A percentile compares a stretch with the other conserved stretches of the same genome.
phyloP scores from a whole-genome alignment of 495 filamentous ascomycete genomes.

The Paragyromitra xinjiangensis region DNA sequence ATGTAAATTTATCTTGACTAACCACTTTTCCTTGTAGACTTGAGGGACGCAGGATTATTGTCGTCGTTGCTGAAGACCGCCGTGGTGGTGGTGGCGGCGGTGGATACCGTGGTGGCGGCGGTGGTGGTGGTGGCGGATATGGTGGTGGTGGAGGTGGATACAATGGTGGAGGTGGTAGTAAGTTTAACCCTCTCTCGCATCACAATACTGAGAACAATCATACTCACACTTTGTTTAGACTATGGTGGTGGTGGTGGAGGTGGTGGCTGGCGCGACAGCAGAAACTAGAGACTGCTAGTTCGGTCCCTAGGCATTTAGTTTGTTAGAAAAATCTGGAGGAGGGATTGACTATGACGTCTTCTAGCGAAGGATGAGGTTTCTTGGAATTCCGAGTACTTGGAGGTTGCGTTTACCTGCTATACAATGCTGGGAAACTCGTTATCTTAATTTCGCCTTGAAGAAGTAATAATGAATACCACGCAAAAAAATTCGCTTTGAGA shows the following conservation, averaged over 20 bases:
- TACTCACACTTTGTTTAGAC: background rate
- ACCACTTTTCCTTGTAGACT: slow-evolving; percentile 67
- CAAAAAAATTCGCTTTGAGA: slow-evolving; percentile 14
- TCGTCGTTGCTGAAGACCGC: slow-evolving; percentile 89
- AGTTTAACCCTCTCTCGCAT: slow-evolving; percentile 4
- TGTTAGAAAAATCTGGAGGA: slow-evolving; percentile 15
- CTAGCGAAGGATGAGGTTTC: slow-evolving; percentile 34
- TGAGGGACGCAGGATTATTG: slow-evolving; percentile 90
- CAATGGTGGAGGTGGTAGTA: slow-evolving; percentile 10
- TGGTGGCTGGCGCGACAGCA: slow-evolving; percentile 14
- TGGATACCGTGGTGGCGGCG: slow-evolving; percentile 9
- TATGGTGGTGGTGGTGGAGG: slow-evolving; percentile 1
- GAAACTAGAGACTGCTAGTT: slow-evolving; percentile 21
- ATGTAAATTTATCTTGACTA: slow-evolving; percentile 16
- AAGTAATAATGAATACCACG: slow-evolving; percentile 41
- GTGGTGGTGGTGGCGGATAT: slow-evolving; percentile 3
- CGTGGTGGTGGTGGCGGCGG: slow-evolving; percentile 64
- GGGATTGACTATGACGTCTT: slow-evolving; percentile 27
- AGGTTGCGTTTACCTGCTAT: slow-evolving; percentile 35
- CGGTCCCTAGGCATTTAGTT: slow-evolving; percentile 11
- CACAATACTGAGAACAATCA: background rate
- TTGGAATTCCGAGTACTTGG: slow-evolving; percentile 36
- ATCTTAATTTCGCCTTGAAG: slow-evolving; percentile 41
- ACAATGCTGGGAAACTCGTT: slow-evolving; percentile 32
- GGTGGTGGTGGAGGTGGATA: background rate